phyloP scores from a whole-genome alignment of 1,284 basidiomycete species.

The Irpex lacteus region DNA sequence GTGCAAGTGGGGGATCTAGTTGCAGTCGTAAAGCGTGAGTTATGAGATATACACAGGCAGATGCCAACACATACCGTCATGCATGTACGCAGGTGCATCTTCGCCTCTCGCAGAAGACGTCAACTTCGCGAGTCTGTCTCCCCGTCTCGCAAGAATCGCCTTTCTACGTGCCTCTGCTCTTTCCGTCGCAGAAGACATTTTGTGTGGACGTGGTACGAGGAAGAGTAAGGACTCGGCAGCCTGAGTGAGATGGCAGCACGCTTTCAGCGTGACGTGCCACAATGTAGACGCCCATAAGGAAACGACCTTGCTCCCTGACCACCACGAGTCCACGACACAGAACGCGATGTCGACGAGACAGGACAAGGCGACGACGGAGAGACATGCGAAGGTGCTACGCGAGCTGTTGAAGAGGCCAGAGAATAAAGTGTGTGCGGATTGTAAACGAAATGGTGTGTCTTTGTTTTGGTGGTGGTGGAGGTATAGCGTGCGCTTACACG shows the following conservation, averaged over 20 bases:
- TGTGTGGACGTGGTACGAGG: constrained; percentile 11
- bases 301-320: neutral
- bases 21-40: constrained; percentile 2
- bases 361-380: constrained; percentile 83
- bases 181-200: constrained; percentile 49
- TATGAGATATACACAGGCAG: neutral
- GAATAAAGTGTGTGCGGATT: constrained; percentile 94
- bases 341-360: constrained; percentile 58
- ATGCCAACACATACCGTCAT: constrained; percentile 42
- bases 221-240: neutral
- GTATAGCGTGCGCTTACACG: no score
- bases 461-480: neutral
- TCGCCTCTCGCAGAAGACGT: constrained; percentile 74
- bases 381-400: constrained; percentile 72
- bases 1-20: constrained; percentile 43
- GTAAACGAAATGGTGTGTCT: constrained; percentile 82
- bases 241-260: neutral
- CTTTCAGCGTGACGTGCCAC: constrained; percentile 10
- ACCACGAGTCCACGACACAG: constrained; percentile 8
- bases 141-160: constrained; percentile 67
- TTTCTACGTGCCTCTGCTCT: constrained; percentile 71
- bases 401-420: constrained; percentile 87
- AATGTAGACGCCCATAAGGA: neutral
- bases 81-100: constrained; percentile 57
- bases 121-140: constrained; percentile 70